phyloP scores from a whole-genome alignment of 768 basidiomycete genomes.

The Suillus cothurnatus region DNA sequence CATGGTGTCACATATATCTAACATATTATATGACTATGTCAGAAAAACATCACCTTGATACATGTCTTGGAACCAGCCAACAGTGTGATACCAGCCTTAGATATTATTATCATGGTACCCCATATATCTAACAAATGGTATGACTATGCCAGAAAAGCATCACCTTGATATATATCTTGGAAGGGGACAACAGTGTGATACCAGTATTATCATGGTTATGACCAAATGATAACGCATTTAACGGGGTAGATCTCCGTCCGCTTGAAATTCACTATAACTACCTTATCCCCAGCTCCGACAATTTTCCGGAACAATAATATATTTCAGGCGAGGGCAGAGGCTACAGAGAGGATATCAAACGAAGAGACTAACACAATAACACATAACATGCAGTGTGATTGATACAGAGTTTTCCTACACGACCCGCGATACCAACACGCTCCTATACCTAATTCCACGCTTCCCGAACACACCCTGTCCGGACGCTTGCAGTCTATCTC shows the following conservation, averaged over 20 bases:
- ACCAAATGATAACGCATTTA: not conserved
- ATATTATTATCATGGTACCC: too few relatives aligned
- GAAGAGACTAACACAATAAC: not conserved
- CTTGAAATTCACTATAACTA: not conserved
- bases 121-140: too few relatives aligned
- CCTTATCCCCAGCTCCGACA: not conserved
- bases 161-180: too few relatives aligned
- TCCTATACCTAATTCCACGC: constrained; percentile 39
- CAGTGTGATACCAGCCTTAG: too few relatives aligned
- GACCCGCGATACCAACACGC: not conserved
- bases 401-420: not conserved
- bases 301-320: not conserved
- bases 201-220: too few relatives aligned
- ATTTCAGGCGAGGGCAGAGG: not conserved
- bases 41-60: too few relatives aligned
- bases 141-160: too few relatives aligned
- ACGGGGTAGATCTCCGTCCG: not conserved
- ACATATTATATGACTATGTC: too few relatives aligned
- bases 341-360: not conserved
- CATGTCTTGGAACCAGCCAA: too few relatives aligned
- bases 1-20: too few relatives aligned
- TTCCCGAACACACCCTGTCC: constrained; percentile 71
- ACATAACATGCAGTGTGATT: not conserved
- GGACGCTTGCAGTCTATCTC: constrained; percentile 73
- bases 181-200: too few relatives aligned